Evolutionary conservation across 208 protist genomes (phyloP), one percentile per base, ranked within the genome.

Genomic region (Porcisia deanei): DNA sequence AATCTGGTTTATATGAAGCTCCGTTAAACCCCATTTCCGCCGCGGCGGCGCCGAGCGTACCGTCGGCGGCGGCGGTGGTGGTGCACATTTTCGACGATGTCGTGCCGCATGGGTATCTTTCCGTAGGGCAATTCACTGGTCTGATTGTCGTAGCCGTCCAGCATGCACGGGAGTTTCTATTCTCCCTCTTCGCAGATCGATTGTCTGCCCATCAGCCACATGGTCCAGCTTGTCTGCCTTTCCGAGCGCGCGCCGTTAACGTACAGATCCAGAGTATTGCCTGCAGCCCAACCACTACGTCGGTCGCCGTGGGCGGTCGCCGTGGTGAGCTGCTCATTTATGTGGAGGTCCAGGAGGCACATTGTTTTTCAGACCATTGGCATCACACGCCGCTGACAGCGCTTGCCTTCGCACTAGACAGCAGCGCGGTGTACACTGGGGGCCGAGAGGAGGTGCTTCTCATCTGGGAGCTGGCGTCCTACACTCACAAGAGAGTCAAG

Each of bases 281-380:
- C 22, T 94, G 91, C 80, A 93, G 83, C 61, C 89, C 90, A 4
- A 61, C 76, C 12, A 65, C 59, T 14, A 64, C 77, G 30, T 71
- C 77, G 20, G 83, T 95, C n/a, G 92, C 89, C 20, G 64, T 97
- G 1, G 92, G 92, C 53, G 92, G 92, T 14, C 77, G 71, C 4
- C 89, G 92, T 2, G 92, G 92, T 34, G 92, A 97, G 84, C 73
- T 97, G 54, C 58, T 91, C 34, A 77, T 94, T 55, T 95, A 86
- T 73, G 86, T 87, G 57, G 82, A 86, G 41, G 75, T 92, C 14
- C 77, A 75, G 22, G 82, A 86, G 57, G 18, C 79, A 10, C 89
- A 97, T 79, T 87, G 83, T 79, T 97, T 97, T 79, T 81, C 92
- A 7, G 92, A 97, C 71, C 92, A 97, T 79, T 97, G 92, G 92